A percentile compares a stretch with the other conserved stretches of the same genome.
These are phyloP conservation scores for Porcisia hertigi DNA, from an alignment of 208 protist species.

Conservation along the genomic window DNA sequence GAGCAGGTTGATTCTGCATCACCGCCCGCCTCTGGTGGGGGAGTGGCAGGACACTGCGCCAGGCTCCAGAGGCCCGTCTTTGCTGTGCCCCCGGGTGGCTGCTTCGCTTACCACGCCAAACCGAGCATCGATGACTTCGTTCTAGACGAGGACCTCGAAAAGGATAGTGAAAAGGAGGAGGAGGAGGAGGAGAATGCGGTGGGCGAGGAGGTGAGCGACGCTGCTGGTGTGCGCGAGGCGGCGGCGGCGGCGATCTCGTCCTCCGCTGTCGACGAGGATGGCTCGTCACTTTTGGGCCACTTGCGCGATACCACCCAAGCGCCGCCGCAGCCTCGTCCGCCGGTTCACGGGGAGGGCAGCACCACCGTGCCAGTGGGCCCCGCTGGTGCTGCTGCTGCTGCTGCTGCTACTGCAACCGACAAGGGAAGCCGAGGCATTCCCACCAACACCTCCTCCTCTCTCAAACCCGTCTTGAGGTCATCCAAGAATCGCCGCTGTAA, in stretches of 20 bases:
- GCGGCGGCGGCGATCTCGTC: too few relatives aligned
- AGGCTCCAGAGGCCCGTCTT: conserved; percentile 18
- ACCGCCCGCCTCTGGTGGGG: neutral
- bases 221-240: neutral
- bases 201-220: neutral
- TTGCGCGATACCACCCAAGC: neutral
- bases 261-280: too few relatives aligned
- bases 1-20: neutral
- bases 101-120: conserved; percentile 15
- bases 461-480: too few relatives aligned
- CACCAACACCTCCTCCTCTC: too few relatives aligned
- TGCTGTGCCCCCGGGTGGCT: conserved; percentile 15
- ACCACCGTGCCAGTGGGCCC: neutral
- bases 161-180: conserved; percentile 2
- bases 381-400: too few relatives aligned
- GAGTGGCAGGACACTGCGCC: neutral
- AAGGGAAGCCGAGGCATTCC: too few relatives aligned
- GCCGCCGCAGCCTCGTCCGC: neutral
- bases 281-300: neutral
- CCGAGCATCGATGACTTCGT: conserved; percentile 16
- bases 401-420: too few relatives aligned
- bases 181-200: conserved; percentile 12
- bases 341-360: neutral
- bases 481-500: neutral
- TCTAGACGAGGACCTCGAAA: conserved; percentile 13